phyloP scores from a whole-genome alignment of 305 asterid species.

The Fraxinus nigra region DNA sequence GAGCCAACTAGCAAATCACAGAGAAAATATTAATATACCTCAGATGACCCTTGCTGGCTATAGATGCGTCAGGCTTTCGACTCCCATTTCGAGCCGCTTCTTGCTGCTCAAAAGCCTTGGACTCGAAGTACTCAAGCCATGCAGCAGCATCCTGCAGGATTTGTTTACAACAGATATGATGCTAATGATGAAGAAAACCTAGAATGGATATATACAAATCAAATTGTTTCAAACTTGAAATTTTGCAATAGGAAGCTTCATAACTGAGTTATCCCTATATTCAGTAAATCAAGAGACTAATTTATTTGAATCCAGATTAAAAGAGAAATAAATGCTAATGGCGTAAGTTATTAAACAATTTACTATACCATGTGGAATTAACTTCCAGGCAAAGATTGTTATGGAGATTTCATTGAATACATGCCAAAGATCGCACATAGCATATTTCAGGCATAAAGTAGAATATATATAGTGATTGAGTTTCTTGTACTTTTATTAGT shows the following conservation, averaged over 20 bases:
- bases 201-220: slow-evolving; percentile 4
- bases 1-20: slow-evolving; percentile 15
- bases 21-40: slow-evolving; percentile 47
- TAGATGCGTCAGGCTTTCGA: slow-evolving; percentile 92
- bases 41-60: slow-evolving; percentile 98
- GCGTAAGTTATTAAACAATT: not conserved
- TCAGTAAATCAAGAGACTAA: not conserved
- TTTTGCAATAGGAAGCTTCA: slow-evolving; percentile 6
- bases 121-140: slow-evolving; percentile 96
- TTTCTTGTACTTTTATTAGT: not conserved
- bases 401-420: not conserved
- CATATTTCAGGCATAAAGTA: not conserved
- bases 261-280: not conserved
- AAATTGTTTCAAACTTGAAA: slow-evolving; percentile 9
- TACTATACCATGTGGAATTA: not conserved
- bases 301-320: slow-evolving; percentile 13
- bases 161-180: slow-evolving; percentile 19
- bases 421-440: not conserved
- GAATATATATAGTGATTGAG: not conserved
- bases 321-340: not conserved
- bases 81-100: slow-evolving; percentile 99
- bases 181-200: slow-evolving; percentile 14
- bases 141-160: slow-evolving; percentile 94
- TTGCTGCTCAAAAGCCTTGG: slow-evolving; percentile 97
- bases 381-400: not conserved